A percentile compares a stretch with the other conserved stretches of the same genome.
These are phyloP conservation scores for Neocucurbitaria cava DNA, from an alignment of 2,329 filamentous ascomycete genomes.

Conservation along the genomic window DNA sequence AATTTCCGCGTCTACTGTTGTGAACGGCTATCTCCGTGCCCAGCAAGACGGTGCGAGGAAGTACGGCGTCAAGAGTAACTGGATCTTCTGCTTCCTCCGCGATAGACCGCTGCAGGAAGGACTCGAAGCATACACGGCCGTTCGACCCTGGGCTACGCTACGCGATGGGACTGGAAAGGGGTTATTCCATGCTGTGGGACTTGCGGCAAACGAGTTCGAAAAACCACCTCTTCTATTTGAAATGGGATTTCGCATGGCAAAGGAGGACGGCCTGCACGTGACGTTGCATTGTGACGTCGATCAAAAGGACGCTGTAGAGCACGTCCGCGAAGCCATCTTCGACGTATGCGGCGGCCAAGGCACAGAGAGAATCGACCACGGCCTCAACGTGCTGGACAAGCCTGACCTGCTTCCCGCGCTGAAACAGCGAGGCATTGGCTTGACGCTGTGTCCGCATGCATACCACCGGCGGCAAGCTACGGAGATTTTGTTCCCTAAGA, in stretches of 20 bases:
- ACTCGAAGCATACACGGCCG: constrained; percentile 48
- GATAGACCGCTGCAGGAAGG: constrained; percentile 51
- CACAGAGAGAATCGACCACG: constrained; percentile 52
- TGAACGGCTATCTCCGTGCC: constrained; percentile 51
- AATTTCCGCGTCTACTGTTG: constrained; percentile 67
- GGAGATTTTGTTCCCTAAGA: constrained; percentile 54
- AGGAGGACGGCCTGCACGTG: constrained; percentile 52
- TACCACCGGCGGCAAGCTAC: constrained; percentile 33
- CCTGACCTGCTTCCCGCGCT: constrained; percentile 45
- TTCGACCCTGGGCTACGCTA: constrained; percentile 46
- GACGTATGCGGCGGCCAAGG: constrained; percentile 21
- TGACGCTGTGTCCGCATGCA: constrained; percentile 54
- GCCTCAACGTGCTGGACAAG: constrained; percentile 48
- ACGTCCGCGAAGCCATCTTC: constrained; percentile 51
- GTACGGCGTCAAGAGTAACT: constrained; percentile 28
- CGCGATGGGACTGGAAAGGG: constrained; percentile 36
- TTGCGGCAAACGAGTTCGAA: constrained; percentile 57
- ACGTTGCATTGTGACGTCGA: constrained; percentile 62
- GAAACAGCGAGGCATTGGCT: constrained; percentile 39
- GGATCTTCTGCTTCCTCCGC: constrained; percentile 55
- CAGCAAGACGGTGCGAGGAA: not conserved
- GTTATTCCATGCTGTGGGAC: constrained; percentile 54
- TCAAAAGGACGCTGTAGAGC: constrained; percentile 56
- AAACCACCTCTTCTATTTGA: constrained; percentile 57
- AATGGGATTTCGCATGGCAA: constrained; percentile 47